phyloP scores from a whole-genome alignment of 768 basidiomycete species.

The Naganishia antarctica region DNA sequence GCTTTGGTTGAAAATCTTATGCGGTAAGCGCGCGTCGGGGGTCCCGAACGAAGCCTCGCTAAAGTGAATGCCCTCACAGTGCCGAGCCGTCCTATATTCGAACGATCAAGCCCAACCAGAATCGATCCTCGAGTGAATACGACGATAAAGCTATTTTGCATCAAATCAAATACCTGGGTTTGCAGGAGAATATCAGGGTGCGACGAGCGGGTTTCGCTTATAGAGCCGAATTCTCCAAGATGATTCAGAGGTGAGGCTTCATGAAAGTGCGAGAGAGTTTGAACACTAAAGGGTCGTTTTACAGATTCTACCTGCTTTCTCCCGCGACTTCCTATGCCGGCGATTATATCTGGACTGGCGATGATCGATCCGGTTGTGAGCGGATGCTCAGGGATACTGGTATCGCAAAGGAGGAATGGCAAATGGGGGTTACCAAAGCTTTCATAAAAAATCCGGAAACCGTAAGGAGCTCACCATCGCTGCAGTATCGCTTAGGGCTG shows the following conservation, averaged over 20 bases:
- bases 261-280: background rate
- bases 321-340: constrained; percentile 95
- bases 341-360: constrained; percentile 94
- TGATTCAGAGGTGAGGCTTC: constrained; percentile 69
- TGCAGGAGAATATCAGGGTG: constrained; percentile 97
- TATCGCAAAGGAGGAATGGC: constrained; percentile 95
- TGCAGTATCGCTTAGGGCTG: background rate
- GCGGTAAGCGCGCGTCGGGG: constrained; percentile 54
- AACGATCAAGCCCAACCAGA: constrained; percentile 98
- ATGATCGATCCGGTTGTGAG: constrained; percentile 83
- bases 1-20: constrained; percentile 96
- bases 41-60: background rate
- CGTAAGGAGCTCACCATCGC: constrained; percentile 52
- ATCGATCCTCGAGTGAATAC: constrained; percentile 85
- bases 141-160: constrained; percentile 92
- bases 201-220: constrained; percentile 97
- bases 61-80: background rate
- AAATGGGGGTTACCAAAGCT: constrained; percentile 97
- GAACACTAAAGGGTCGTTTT: background rate
- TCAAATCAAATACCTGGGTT: constrained; percentile 97
- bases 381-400: constrained; percentile 91
- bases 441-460: constrained; percentile 99
- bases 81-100: constrained; percentile 85
- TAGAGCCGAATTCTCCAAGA: constrained; percentile 95
- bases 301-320: constrained; percentile 80